Evolutionary conservation across 2,329 filamentous ascomycete genomes (phyloP).

Genomic region (Exophiala oligosperma): DNA sequence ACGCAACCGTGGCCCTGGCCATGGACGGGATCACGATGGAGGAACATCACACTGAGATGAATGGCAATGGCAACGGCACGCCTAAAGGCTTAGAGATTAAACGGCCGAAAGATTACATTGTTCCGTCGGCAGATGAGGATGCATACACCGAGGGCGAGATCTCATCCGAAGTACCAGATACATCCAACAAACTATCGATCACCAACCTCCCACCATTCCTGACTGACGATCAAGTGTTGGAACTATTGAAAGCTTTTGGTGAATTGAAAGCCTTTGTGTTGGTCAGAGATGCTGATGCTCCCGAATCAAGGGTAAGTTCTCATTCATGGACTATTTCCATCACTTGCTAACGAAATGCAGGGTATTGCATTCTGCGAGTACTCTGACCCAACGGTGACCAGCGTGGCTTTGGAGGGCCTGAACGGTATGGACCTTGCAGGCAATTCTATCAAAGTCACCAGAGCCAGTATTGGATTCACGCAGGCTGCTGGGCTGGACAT

Average conservation of each 20-base stretch:
- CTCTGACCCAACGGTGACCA: constrained; percentile 69
- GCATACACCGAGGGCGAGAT: constrained; percentile 66
- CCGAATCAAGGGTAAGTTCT: constrained; percentile 76
- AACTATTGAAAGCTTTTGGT: constrained; percentile 87
- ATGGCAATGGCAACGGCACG: constrained; percentile 53
- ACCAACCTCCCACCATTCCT: constrained; percentile 86
- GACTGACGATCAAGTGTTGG: constrained; percentile 85
- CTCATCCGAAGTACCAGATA: constrained; percentile 81
- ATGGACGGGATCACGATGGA: constrained; percentile 89
- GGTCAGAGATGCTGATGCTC: constrained; percentile 81
- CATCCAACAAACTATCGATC: constrained; percentile 91
- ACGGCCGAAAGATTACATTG: constrained; percentile 95
- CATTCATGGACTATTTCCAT: neutral
- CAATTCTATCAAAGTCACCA: constrained; percentile 77
- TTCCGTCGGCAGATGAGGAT: constrained; percentile 74
- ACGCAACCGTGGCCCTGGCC: constrained; percentile 88
- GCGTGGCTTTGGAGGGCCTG: constrained; percentile 83
- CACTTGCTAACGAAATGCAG: constrained; percentile 45
- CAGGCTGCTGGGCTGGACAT: constrained; percentile 91
- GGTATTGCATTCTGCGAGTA: constrained; percentile 98
- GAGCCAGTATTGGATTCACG: constrained; percentile 90
- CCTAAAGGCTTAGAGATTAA: constrained; percentile 68
- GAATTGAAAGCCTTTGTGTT: constrained; percentile 89
- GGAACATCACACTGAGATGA: constrained; percentile 56
- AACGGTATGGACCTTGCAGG: constrained; percentile 94